A percentile compares a stretch with the other conserved stretches of the same genome.
Evolutionary conservation across 2,329 filamentous ascomycete genomes (phyloP).

Genomic region (Colletotrichum ledebouriae): DNA sequence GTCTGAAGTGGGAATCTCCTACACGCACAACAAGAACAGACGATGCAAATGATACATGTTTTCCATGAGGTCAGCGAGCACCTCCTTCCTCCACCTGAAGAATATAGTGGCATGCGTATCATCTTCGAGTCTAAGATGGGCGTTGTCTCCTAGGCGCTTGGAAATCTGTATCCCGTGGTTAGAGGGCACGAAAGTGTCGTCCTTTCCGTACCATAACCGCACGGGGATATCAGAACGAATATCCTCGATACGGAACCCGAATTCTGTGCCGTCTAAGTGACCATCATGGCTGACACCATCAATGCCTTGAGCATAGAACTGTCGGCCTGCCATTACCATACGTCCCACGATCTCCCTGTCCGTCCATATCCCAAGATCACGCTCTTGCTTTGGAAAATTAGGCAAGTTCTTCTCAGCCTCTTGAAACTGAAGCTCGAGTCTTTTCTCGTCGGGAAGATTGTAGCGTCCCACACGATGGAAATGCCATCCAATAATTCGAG

Average conservation of each 20-base stretch:
- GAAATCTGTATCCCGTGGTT: conserved; percentile 40
- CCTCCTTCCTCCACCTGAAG: conserved; percentile 28
- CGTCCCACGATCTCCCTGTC: conserved; percentile 26
- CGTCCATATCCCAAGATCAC: conserved; percentile 20
- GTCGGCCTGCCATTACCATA: conserved; percentile 34
- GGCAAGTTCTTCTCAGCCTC: conserved; percentile 32
- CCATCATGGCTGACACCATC: conserved; percentile 36
- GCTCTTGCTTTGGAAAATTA: conserved; percentile 14
- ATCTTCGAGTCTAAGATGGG: conserved; percentile 27
- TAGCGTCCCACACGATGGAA: conserved; percentile 22
- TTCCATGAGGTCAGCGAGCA: conserved; percentile 8
- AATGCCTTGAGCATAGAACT: conserved; percentile 36
- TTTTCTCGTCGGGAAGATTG: conserved; percentile 29
- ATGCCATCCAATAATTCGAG: conserved; percentile 34
- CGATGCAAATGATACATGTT: not conserved
- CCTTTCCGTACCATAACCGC: conserved; percentile 36
- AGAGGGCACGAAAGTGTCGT: conserved; percentile 31
- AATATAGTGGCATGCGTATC: conserved; percentile 42
- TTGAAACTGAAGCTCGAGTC: conserved; percentile 19
- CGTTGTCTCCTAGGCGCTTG: conserved; percentile 26
- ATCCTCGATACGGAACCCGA: conserved; percentile 36
- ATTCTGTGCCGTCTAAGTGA: conserved; percentile 31
- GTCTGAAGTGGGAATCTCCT: too few relatives aligned
- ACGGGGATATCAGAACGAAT: conserved; percentile 32
- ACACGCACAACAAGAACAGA: too few relatives aligned